Conservation (phyloP, 192 early-diverging fungal genomes). For the Rhizophagus prolifer region DNA sequence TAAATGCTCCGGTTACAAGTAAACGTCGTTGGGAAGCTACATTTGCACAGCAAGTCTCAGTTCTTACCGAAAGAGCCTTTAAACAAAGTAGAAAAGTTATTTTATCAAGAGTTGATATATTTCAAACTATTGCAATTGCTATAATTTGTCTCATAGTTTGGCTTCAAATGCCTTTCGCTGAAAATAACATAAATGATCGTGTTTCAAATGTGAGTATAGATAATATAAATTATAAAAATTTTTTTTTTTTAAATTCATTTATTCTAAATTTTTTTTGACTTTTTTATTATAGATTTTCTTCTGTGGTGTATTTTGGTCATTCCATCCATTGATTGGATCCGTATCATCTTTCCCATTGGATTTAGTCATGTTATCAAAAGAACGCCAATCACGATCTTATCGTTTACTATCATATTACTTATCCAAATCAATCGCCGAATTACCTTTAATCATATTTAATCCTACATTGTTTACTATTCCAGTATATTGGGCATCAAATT, state of each 20-base stretch:
- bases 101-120: not conserved
- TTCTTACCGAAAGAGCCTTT: slow-evolving; percentile 17
- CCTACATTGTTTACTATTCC: not conserved
- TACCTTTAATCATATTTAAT: not conserved
- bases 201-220: not conserved
- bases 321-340: not conserved
- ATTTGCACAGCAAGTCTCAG: not conserved
- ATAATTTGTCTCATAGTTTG: slow-evolving; percentile 1
- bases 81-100: slow-evolving; percentile 19
- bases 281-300: not conserved
- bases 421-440: slow-evolving; percentile 8
- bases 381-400: slow-evolving; percentile 28
- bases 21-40: slow-evolving; percentile 23
- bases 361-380: slow-evolving; percentile 2
- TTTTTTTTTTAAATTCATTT: not conserved
- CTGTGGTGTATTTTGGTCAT: not conserved
- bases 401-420: slow-evolving; percentile 9
- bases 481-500: slow-evolving; percentile 11
- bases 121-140: not conserved
- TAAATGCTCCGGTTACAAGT: not conserved
- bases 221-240: not conserved
- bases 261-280: not conserved
- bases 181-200: not conserved
- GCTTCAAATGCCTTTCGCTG: not conserved
- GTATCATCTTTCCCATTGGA: slow-evolving; percentile 18